Evolutionary conservation across 176 grass and related monocot genomes (phyloP).

Genomic region (Oryza brachyantha): DNA sequence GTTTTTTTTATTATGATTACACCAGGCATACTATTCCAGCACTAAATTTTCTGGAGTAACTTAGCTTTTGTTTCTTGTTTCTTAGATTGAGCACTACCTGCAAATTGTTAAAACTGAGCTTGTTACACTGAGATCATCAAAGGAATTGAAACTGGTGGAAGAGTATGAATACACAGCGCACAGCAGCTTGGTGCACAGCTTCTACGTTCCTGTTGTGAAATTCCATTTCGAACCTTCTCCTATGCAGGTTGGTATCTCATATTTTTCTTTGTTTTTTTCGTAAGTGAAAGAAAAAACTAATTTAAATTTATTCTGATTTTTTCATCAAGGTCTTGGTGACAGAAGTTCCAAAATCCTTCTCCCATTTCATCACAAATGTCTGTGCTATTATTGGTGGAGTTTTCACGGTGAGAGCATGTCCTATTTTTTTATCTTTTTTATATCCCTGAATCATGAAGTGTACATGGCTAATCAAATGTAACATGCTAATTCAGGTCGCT

Average conservation of each 20-base stretch:
- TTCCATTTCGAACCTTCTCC: conserved; percentile 95
- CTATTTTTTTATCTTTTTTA: background rate
- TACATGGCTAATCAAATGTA: conserved; percentile 21
- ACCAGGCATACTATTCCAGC: conserved; percentile 5
- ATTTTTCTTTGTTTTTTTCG: background rate
- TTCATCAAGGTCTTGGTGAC: conserved; percentile 75
- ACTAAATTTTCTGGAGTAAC: conserved; percentile 20
- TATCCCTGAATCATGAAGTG: conserved; percentile 11
- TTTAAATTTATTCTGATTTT: conserved; percentile 11
- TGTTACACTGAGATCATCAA: conserved; percentile 50
- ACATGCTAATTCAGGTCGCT: conserved; percentile 62
- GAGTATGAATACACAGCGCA: conserved; percentile 99
- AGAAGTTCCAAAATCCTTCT: conserved; percentile 85
- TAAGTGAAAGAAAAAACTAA: background rate
- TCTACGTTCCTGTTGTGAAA: conserved; percentile 87
- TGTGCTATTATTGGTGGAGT: conserved; percentile 96
- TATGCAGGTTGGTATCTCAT: conserved; percentile 70
- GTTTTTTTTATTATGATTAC: background rate
- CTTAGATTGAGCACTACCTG: conserved; percentile 99
- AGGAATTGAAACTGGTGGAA: conserved; percentile 76
- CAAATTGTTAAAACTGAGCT: conserved; percentile 94
- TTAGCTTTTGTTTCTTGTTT: conserved; percentile 25
- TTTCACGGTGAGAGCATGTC: conserved; percentile 69
- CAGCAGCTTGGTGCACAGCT: conserved; percentile 91
- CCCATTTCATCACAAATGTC: conserved; percentile 96